Evolutionary conservation across 179 eudicot species (phyloP).

Genomic region (Silene vulgaris): DNA sequence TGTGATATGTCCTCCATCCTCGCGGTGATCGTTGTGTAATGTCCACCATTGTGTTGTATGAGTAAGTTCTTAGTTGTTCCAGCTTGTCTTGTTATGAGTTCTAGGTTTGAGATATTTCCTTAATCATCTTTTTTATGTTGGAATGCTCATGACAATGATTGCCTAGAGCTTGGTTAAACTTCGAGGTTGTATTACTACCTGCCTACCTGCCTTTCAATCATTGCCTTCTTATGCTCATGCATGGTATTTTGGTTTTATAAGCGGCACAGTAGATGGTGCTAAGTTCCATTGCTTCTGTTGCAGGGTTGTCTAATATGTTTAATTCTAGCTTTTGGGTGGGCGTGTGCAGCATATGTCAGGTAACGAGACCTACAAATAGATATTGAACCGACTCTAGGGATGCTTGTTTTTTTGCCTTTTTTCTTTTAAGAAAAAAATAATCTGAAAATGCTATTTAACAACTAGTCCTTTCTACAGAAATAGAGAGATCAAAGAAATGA

Average conservation of each 20-base stretch:
- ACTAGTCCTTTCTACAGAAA: conserved; percentile 38
- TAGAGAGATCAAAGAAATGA: conserved; percentile 73
- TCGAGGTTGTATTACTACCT: background rate
- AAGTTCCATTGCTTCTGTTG: conserved; percentile 20
- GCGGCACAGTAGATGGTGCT: background rate
- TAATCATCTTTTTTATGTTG: background rate
- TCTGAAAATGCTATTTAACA: conserved; percentile 13
- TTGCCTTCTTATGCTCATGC: background rate
- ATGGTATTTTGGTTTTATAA: background rate
- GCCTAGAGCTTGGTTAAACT: background rate
- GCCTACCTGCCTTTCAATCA: background rate
- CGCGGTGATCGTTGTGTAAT: background rate
- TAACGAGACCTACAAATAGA: conserved; percentile 23
- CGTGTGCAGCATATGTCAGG: conserved; percentile 78
- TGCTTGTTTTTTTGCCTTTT: background rate
- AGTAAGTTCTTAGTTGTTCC: background rate
- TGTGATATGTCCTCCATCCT: background rate
- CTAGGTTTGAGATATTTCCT: background rate
- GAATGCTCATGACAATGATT: background rate
- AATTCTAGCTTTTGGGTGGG: conserved; percentile 76
- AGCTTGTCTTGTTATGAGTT: background rate
- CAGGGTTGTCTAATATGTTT: conserved; percentile 75
- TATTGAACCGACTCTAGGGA: background rate
- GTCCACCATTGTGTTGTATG: background rate
- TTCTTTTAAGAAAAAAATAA: too few species aligned